Base-by-base conservation (phyloP, 768 basidiomycete species). In the Fistulinella prunicolor region DNA sequence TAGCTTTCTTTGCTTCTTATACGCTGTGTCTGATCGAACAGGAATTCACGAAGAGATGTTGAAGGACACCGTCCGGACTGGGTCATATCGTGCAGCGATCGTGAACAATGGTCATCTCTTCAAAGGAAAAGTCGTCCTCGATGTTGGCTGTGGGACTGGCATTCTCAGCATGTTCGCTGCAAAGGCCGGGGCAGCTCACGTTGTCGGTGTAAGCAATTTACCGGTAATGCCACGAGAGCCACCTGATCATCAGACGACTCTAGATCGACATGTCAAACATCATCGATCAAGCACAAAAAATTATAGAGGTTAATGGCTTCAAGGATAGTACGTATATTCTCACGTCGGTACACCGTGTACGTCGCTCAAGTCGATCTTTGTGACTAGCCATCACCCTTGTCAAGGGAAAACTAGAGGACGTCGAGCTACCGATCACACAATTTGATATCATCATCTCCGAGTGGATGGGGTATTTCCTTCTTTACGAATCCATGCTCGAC, bases 201-300 rank as follows among this genome's bases (percentile, higher is more conserved):
- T 97, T 58, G 92, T 95, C 55, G 94, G 94, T 47, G 90, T 94
- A 59, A 60, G 86, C 72, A 19, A 44, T 36, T 38, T 42, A 42
- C 41, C 24, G 19, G 56, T 38, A 19, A 39, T 49, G 23, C 39
- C 41, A 46, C 20, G 10, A 17, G 37, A 32, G 19, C 37, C 6
- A 39, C n/a, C 49, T 63, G 43, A 55, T 58, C 43, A 47, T 57
- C 20, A 40, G 38, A 42, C 37, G 6, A 42, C 39, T 50, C 38
- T 40, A 94, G 91, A 94, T 99, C 70, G 96, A 99, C 74, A 99
- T 99, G 96, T 96, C 94, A 49, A 99, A 99, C 73, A 99, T 99
- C 72, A 90, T 98, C 69, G 96, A 98, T 74, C 95, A 98, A 73
- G 96, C 96, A 3, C 82, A 86, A 74, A 95, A 92, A 71, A 99